Percentiles rank a stretch among this genome's conserved stretches.
These are phyloP conservation scores for Tolypocladium ovalisporum DNA, from an alignment of 2,329 filamentous ascomycete species.

Conservation along the genomic window DNA sequence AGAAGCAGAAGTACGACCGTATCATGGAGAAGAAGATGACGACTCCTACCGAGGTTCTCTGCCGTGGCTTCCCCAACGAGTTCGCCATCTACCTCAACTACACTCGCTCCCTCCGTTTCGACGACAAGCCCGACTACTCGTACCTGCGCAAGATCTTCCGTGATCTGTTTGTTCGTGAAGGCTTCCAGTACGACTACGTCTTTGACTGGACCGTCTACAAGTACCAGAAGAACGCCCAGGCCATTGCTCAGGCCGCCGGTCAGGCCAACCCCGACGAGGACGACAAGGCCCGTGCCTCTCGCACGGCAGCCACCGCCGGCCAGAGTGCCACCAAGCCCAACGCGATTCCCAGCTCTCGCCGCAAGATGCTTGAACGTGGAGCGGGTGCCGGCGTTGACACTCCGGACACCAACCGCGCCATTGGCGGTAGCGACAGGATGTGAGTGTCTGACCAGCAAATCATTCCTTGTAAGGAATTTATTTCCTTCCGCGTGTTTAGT, in stretches of 20 bases:
- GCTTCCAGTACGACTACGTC: constrained; percentile 99
- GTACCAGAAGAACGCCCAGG: constrained; percentile 98
- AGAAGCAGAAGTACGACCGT: constrained; percentile 99
- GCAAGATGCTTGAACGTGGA: constrained; percentile 70
- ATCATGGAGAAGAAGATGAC: constrained; percentile 99
- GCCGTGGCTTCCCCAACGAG: constrained; percentile 98
- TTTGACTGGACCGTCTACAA: constrained; percentile 99
- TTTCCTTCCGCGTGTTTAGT: constrained; percentile 75
- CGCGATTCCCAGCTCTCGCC: constrained; percentile 66
- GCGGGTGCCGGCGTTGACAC: constrained; percentile 49
- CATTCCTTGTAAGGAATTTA: constrained; percentile 78
- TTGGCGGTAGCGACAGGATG: constrained; percentile 84
- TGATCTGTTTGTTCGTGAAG: constrained; percentile 95
- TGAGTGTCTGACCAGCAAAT: constrained; percentile 58
- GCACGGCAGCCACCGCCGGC: constrained; percentile 55
- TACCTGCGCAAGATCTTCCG: constrained; percentile 99
- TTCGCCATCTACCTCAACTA: constrained; percentile 99
- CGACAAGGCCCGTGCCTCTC: constrained; percentile 62
- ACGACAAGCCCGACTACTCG: constrained; percentile 99
- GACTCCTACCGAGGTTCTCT: constrained; percentile 94
- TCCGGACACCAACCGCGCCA: constrained; percentile 63
- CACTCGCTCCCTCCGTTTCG: constrained; percentile 94
- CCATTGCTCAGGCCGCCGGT: constrained; percentile 73
- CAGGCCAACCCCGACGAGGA: constrained; percentile 59
- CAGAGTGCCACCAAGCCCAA: constrained; percentile 58